These are phyloP conservation scores for Dentipellis sp. DNA, from an alignment of 768 basidiomycete species.

Conservation along the genomic window DNA sequence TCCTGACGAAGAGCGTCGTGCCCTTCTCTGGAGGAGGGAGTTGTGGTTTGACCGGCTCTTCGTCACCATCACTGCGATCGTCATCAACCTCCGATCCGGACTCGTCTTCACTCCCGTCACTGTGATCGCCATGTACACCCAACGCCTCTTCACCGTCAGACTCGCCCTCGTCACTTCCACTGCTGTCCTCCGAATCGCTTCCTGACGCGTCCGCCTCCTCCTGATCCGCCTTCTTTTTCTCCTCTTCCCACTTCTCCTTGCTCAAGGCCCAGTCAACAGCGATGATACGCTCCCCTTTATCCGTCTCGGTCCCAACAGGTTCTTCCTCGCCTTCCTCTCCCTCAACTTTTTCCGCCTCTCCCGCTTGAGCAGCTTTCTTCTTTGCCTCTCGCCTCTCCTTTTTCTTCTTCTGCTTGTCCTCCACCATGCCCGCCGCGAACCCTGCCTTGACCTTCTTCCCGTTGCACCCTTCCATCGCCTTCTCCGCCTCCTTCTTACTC, in stretches of 20 bases:
- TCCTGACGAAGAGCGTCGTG: conserved; percentile 89
- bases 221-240: conserved; percentile 45
- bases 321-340: conserved; percentile 20
- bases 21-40: conserved; percentile 82
- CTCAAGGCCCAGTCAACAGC: conserved; percentile 97
- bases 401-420: conserved; percentile 23
- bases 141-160: conserved; percentile 28
- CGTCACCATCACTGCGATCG: conserved; percentile 19
- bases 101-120: conserved; percentile 37
- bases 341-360: background rate
- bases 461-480: conserved; percentile 22
- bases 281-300: conserved; percentile 49
- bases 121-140: conserved; percentile 32
- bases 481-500: conserved; percentile 59
- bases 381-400: conserved; percentile 27
- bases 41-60: conserved; percentile 48
- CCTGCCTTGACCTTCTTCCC: conserved; percentile 13
- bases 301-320: background rate
- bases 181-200: conserved; percentile 20
- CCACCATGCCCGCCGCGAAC: conserved; percentile 20
- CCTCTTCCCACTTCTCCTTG: conserved; percentile 87
- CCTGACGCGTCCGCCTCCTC: conserved; percentile 24
- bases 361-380: conserved; percentile 23
- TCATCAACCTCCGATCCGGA: conserved; percentile 26
- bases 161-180: conserved; percentile 2